Base-by-base conservation (phyloP, 2,329 filamentous ascomycete species). In the Colletotrichum theobromicola region DNA sequence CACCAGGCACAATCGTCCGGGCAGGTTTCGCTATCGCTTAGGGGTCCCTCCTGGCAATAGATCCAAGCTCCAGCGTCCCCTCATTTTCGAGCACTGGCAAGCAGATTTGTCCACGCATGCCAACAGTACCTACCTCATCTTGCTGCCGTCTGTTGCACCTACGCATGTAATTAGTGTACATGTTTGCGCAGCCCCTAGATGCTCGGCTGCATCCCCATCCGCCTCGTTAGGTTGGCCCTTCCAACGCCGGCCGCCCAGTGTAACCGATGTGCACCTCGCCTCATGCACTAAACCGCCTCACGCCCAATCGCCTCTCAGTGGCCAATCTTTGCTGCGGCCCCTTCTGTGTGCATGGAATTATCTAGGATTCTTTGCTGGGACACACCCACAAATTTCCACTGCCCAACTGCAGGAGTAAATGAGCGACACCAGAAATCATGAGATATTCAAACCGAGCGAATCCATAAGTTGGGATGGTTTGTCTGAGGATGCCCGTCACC, bases 221-320 rank as follows among this genome's bases (percentile, higher is more conserved):
- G 16, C n/a, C 13, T 58, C 30, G 12, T 21, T 24, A 42, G 30
- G 42, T 21, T 50, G 42, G 42, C 42, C 42, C 12, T 21, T 57
- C 34, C 26, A 35, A 15, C 30, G 32, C 24, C 16, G 15, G 7
- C 50, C 50, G 46, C 57, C 21, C 65, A 58, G 37, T 2, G 53
- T 57, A 16, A 35, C 46, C 16, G 26, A 26, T 55, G 46, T 66
- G 37, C 42, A 34, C 37, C 37, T 66, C 42, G 24, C 35, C 34
- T 46, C 53, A 57, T 67, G 67, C 72, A 46, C 68, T 37, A 64
- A 75, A 64, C 62, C 68, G 57, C 57, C 62, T 67, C 62, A 24
- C 37, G 4, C 21, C 60, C 30, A 28, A 30, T 28, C 35, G 50
- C 42, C 12, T 63, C 53, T 34, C 67, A 63, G 24, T 18, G 57